Percentiles rank a stretch among this genome's conserved stretches.
These are phyloP conservation scores for Pugionium dolabratum DNA, from an alignment of 345 rosid species.

Conservation along the genomic window DNA sequence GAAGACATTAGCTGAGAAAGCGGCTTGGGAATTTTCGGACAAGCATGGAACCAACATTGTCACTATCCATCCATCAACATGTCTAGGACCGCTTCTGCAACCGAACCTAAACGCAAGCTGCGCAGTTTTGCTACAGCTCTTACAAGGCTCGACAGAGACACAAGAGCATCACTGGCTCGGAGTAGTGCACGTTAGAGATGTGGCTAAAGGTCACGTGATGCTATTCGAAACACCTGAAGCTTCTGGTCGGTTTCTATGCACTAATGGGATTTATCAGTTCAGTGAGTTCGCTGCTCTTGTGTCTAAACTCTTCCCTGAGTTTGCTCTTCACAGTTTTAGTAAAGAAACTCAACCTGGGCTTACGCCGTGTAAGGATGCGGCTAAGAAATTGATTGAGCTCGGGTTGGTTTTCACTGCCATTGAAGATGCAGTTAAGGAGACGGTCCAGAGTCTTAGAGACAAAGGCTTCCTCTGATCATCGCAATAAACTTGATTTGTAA, in stretches of 20 bases:
- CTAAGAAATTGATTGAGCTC: slow-evolving; percentile 63
- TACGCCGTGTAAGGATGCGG: slow-evolving; percentile 58
- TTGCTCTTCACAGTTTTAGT: slow-evolving; percentile 57
- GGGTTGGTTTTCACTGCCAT: slow-evolving; percentile 63
- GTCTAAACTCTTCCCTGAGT: slow-evolving; percentile 66
- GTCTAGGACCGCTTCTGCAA: slow-evolving; percentile 75
- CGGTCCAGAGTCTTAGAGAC: slow-evolving; percentile 59
- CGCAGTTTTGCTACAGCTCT: slow-evolving; percentile 60
- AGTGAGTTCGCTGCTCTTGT: slow-evolving; percentile 64
- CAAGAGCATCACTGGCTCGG: slow-evolving; percentile 86
- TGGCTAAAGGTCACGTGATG: slow-evolving; percentile 64
- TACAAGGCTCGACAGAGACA: slow-evolving; percentile 61
- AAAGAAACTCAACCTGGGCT: slow-evolving; percentile 73
- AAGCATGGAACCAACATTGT: slow-evolving; percentile 65
- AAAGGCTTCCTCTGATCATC: slow-evolving; percentile 57
- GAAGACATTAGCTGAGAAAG: slow-evolving; percentile 82
- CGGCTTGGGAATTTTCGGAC: slow-evolving; percentile 70
- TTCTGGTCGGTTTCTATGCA: slow-evolving; percentile 75
- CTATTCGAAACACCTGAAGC: slow-evolving; percentile 60
- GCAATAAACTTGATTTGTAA: no score
- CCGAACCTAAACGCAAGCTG: slow-evolving; percentile 77
- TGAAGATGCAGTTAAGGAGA: slow-evolving; percentile 66
- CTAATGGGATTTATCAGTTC: slow-evolving; percentile 77
- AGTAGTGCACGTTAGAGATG: slow-evolving; percentile 74
- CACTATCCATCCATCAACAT: slow-evolving; percentile 70